These are phyloP conservation scores for Alternaria triticimaculans DNA, from an alignment of 2,329 filamentous ascomycete species.

Conservation along the genomic window DNA sequence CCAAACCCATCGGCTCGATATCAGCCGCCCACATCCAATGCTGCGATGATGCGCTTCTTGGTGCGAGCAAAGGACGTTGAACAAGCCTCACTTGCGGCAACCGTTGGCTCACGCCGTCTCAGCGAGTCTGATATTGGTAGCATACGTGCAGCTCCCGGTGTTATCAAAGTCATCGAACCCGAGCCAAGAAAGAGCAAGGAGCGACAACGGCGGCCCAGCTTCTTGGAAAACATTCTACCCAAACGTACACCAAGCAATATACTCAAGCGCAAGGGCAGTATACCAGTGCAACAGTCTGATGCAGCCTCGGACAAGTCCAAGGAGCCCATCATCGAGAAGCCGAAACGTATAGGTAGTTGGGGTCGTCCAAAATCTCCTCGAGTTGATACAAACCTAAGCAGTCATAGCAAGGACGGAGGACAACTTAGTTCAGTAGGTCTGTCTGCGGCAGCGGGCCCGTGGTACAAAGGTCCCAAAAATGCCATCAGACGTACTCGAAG, in stretches of 20 bases:
- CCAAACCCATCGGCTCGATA: constrained; percentile 43
- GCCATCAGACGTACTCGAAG: constrained; percentile 61
- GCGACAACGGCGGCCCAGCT: constrained; percentile 59
- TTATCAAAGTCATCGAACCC: constrained; percentile 67
- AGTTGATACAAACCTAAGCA: constrained; percentile 48
- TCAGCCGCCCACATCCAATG: constrained; percentile 61
- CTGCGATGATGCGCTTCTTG: constrained; percentile 62
- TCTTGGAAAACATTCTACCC: constrained; percentile 56
- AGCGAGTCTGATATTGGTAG: constrained; percentile 69
- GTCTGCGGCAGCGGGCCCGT: constrained; percentile 43
- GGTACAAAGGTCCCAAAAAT: constrained; percentile 48
- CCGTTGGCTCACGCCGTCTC: constrained; percentile 72
- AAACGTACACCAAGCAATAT: constrained; percentile 52
- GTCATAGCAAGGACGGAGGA: constrained; percentile 63
- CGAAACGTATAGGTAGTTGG: constrained; percentile 52
- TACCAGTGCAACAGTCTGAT: constrained; percentile 39
- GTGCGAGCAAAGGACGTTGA: constrained; percentile 60
- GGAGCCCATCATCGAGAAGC: constrained; percentile 42
- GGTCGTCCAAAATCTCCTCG: constrained; percentile 50
- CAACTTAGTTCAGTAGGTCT: constrained; percentile 52
- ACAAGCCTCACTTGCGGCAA: constrained; percentile 65
- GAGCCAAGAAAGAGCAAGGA: constrained; percentile 48
- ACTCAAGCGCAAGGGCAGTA: constrained; percentile 58
- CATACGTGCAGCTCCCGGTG: constrained; percentile 63
- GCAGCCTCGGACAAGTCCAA: constrained; percentile 35